A percentile compares a stretch with the other conserved stretches of the same genome.
phyloP scores from a whole-genome alignment of 2,329 filamentous ascomycete genomes.

The Shiraia sp. region DNA sequence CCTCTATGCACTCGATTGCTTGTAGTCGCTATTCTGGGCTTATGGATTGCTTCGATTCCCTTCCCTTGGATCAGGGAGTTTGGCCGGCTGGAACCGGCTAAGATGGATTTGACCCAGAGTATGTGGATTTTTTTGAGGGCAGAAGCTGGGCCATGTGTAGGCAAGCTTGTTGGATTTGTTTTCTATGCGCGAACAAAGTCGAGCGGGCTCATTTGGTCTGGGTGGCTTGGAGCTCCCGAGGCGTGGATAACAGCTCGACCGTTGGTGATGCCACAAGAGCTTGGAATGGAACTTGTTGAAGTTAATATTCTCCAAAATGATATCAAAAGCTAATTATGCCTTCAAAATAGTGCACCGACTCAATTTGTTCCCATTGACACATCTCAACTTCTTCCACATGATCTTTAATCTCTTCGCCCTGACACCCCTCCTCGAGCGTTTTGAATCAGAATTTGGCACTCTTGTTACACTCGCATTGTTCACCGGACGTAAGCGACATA shows the following conservation, averaged over 20 bases:
- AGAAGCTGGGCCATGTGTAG: background rate
- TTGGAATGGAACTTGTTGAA: background rate
- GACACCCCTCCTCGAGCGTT: conserved; percentile 87
- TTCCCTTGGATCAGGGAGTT: conserved; percentile 74
- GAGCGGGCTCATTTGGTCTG: no score
- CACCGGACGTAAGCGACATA: conserved; percentile 75
- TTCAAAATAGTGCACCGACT: conserved; percentile 79
- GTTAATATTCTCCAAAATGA: background rate
- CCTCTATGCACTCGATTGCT: conserved; percentile 82
- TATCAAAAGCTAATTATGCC: conserved; percentile 13
- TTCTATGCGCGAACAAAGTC: no score
- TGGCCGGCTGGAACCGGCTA: conserved; percentile 77
- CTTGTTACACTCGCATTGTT: conserved; percentile 86
- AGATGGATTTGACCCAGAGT: conserved; percentile 74
- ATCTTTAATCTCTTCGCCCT: conserved; percentile 79
- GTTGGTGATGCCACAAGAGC: no score
- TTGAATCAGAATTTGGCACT: conserved; percentile 91
- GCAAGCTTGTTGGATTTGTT: no score
- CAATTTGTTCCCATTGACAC: conserved; percentile 89
- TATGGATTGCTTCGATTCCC: conserved; percentile 72
- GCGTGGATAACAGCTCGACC: no score
- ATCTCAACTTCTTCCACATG: conserved; percentile 78
- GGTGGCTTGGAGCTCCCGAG: no score
- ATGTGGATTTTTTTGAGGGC: conserved; percentile 43
- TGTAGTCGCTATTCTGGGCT: conserved; percentile 65